Conservation (phyloP, 2,329 filamentous ascomycete species). For the Diaporthe sp. region DNA sequence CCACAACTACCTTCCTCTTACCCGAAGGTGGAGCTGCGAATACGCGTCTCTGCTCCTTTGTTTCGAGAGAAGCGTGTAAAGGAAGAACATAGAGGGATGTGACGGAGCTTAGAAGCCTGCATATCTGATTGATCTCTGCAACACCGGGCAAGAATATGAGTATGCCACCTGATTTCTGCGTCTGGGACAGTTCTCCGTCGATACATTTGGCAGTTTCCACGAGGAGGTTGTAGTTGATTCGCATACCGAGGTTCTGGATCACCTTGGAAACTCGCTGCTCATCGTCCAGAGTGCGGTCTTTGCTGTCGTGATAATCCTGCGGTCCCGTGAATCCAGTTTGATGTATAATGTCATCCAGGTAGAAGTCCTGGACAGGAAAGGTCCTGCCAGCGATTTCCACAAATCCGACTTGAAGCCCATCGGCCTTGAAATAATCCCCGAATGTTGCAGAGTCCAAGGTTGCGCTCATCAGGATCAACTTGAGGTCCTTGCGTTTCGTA, state of each 20-base stretch:
- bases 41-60: slow-evolving; percentile 88
- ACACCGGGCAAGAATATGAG: slow-evolving; percentile 96
- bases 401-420: slow-evolving; percentile 77
- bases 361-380: slow-evolving; percentile 90
- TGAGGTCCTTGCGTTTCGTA: slow-evolving; percentile 80
- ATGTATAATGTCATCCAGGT: slow-evolving; percentile 88
- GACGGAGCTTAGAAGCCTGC: slow-evolving; percentile 76
- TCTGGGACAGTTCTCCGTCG: slow-evolving; percentile 78
- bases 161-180: slow-evolving; percentile 83
- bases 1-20: slow-evolving; percentile 91
- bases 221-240: slow-evolving; percentile 93
- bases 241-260: slow-evolving; percentile 81
- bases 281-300: slow-evolving; percentile 56
- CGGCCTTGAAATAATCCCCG: slow-evolving; percentile 82
- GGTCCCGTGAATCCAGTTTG: slow-evolving; percentile 78
- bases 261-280: slow-evolving; percentile 70
- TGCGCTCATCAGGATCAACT: slow-evolving; percentile 95
- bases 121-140: slow-evolving; percentile 88
- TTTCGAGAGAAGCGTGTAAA: slow-evolving; percentile 91
- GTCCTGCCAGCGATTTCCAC: slow-evolving; percentile 92
- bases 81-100: slow-evolving; percentile 81
- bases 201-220: slow-evolving; percentile 85
- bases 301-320: slow-evolving; percentile 60
- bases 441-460: slow-evolving; percentile 93
- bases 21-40: slow-evolving; percentile 83